Conservation (phyloP, 345 rosid species). For the Murraya paniculata region DNA sequence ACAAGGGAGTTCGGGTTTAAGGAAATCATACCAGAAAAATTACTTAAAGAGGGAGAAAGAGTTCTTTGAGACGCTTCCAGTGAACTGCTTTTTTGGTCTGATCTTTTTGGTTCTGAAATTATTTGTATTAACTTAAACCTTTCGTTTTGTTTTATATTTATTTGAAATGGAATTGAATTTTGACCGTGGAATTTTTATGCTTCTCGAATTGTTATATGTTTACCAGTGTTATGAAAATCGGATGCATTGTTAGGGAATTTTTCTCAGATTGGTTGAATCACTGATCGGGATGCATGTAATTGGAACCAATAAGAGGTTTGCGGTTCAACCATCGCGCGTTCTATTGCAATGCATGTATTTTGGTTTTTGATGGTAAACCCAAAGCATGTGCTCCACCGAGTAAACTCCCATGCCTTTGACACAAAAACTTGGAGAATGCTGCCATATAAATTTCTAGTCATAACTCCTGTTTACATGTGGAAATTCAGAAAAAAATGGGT, state of each 20-base stretch:
- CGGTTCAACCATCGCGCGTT: no score
- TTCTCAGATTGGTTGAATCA: no score
- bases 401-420: not conserved
- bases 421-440: no score
- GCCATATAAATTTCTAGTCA: not conserved
- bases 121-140: not conserved
- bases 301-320: no score
- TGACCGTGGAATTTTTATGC: slow-evolving; percentile 2
- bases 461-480: no score
- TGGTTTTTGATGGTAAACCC: not conserved
- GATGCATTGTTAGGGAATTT: not conserved
- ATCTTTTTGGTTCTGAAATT: not conserved
- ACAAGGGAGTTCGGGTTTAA: slow-evolving; percentile 48
- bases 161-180: not conserved
- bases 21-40: not conserved
- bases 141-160: not conserved
- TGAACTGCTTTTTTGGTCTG: not conserved
- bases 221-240: not conserved
- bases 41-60: not conserved
- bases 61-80: not conserved
- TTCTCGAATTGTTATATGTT: not conserved
- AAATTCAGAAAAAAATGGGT: no score
- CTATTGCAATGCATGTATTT: no score
- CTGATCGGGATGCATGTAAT: no score
- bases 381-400: not conserved